Conservation (phyloP, 495 filamentous ascomycete genomes). For the Penicillium crystallinum region DNA sequence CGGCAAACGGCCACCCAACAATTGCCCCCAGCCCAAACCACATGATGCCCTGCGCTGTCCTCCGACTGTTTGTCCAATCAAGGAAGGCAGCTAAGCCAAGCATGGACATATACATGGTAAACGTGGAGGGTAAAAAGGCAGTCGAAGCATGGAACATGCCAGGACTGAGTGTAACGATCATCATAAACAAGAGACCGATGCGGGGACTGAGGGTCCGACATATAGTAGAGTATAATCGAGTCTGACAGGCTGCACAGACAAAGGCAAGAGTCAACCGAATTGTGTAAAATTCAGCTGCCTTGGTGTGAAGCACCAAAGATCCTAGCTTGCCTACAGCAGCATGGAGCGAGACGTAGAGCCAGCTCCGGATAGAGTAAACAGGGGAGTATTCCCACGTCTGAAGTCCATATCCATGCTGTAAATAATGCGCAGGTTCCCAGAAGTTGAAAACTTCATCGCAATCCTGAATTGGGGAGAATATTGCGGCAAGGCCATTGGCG, state of each 20-base stretch:
- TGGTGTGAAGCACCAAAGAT: conserved; percentile 52
- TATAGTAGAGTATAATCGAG: conserved; percentile 70
- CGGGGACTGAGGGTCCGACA: conserved; percentile 68
- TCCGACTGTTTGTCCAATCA: conserved; percentile 70
- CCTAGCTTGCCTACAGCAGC: conserved; percentile 62
- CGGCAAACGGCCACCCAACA: conserved; percentile 92
- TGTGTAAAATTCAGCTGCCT: conserved; percentile 79
- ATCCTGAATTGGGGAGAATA: conserved; percentile 89
- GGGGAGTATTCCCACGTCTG: conserved; percentile 99
- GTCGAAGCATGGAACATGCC: conserved; percentile 91
- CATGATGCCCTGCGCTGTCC: conserved; percentile 75
- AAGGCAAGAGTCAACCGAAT: conserved; percentile 70
- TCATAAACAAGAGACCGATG: conserved; percentile 77
- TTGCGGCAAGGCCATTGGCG: conserved; percentile 70
- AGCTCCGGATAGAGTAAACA: conserved; percentile 90
- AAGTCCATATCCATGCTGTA: conserved; percentile 85
- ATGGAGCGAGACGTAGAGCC: conserved; percentile 88
- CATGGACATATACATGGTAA: conserved; percentile 93
- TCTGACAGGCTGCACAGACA: conserved; percentile 74
- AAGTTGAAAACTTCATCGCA: conserved; percentile 99
- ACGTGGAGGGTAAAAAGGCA: conserved; percentile 87
- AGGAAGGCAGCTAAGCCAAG: conserved; percentile 84
- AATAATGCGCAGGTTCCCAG: conserved; percentile 97
- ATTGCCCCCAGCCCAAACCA: conserved; percentile 90
- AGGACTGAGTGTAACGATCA: conserved; percentile 68